A percentile compares a stretch with the other conserved stretches of the same genome.
Conservation (phyloP, 2,329 filamentous ascomycete genomes). For the Stachybotrys elegans region DNA sequence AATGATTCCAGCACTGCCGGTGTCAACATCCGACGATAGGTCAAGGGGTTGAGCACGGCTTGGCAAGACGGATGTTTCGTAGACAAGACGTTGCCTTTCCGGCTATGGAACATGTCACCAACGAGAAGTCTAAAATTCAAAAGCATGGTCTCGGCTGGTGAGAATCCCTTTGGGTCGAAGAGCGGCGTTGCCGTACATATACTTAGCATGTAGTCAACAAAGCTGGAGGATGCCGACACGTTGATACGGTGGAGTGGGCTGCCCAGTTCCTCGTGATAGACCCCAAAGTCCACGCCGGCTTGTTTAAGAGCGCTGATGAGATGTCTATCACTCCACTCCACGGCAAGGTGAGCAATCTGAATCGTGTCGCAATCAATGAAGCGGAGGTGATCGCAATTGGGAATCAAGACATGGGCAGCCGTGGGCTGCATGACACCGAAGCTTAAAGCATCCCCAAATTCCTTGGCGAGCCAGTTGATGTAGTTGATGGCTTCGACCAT, state of each 20-base stretch:
- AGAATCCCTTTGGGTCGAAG: slow-evolving; percentile 11
- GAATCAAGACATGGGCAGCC: slow-evolving; percentile 13
- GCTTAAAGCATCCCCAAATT: slow-evolving; percentile 6
- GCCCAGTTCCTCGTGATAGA: slow-evolving; percentile 9
- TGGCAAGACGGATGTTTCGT: too few species aligned
- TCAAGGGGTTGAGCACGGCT: too few species aligned
- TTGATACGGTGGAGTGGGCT: slow-evolving; percentile 20
- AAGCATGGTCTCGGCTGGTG: slow-evolving; percentile 25
- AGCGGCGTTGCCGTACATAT: slow-evolving; percentile 12
- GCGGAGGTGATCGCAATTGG: slow-evolving; percentile 6
- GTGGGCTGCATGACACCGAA: neutral
- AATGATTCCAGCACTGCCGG: too few species aligned
- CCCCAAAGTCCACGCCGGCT: slow-evolving; percentile 11
- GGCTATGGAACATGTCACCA: too few species aligned
- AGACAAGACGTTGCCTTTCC: too few species aligned
- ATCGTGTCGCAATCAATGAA: neutral
- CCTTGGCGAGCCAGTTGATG: slow-evolving; percentile 3
- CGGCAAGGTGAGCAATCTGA: slow-evolving; percentile 9
- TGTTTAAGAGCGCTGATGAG: slow-evolving; percentile 16
- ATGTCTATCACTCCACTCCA: slow-evolving; percentile 20
- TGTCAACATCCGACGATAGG: too few species aligned
- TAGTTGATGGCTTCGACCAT: slow-evolving; percentile 23
- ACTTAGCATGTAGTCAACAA: slow-evolving; percentile 18
- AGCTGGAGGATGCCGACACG: slow-evolving; percentile 12
- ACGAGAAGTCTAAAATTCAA: too few species aligned